phyloP scores from a whole-genome alignment of 306 rosid species.

The Alnus rubra region DNA sequence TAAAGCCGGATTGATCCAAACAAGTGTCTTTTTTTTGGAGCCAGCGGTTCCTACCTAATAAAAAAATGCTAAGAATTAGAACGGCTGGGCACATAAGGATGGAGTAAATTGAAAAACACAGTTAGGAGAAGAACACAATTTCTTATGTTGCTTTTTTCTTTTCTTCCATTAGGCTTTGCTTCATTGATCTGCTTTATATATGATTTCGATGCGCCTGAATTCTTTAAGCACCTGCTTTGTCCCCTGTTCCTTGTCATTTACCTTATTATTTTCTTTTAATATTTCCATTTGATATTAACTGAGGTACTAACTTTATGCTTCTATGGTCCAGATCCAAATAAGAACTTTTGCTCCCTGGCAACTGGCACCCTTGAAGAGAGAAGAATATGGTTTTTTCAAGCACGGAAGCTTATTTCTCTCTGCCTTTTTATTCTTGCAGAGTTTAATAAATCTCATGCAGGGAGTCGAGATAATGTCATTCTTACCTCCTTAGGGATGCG shows the following conservation, averaged over 20 bases:
- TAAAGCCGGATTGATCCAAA: too few species aligned
- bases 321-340: conserved; percentile 50
- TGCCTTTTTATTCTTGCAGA: conserved; percentile 67
- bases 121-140: too few species aligned
- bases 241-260: not conserved
- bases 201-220: not conserved
- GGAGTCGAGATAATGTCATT: conserved; percentile 50
- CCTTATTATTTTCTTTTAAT: not conserved
- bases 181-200: not conserved
- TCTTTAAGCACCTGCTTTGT: conserved; percentile 2
- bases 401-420: conserved; percentile 60
- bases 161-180: not conserved
- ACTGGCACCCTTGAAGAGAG: conserved; percentile 73
- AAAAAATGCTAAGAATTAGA: too few species aligned
- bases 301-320: conserved; percentile 18
- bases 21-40: too few species aligned
- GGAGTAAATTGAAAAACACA: too few species aligned
- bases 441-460: conserved; percentile 45
- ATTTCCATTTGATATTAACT: conserved; percentile 20
- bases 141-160: too few species aligned
- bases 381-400: conserved; percentile 77
- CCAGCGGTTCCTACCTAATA: too few species aligned
- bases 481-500: conserved; percentile 76
- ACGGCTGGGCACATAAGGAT: too few species aligned
- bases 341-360: conserved; percentile 74